phyloP scores from a whole-genome alignment of 805 yeast species.

The Danielia reshetovae region DNA sequence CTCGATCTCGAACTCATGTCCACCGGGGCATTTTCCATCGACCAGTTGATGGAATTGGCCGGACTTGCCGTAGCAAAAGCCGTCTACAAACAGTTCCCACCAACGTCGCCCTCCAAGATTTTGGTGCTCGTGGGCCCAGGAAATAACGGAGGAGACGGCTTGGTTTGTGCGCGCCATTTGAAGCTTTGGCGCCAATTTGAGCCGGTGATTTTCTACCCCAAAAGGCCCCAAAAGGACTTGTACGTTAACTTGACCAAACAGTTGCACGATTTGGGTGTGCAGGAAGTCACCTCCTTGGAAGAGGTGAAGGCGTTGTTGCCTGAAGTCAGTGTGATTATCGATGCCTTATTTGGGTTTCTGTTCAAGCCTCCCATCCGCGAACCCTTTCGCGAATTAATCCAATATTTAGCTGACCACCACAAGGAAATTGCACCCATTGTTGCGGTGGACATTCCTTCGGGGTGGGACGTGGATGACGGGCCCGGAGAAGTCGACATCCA shows the following conservation, averaged over 20 bases:
- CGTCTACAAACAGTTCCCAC: slow-evolving; percentile 65
- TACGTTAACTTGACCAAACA: slow-evolving; percentile 64
- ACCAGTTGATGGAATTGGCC: slow-evolving; percentile 93
- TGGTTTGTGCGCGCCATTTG: slow-evolving; percentile 92
- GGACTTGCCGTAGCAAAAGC: slow-evolving; percentile 94
- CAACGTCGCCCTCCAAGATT: slow-evolving; percentile 34
- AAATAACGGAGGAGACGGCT: slow-evolving; percentile 94
- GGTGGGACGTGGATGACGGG: slow-evolving; percentile 95
- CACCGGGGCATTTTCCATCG: slow-evolving; percentile 72
- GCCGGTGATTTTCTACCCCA: slow-evolving; percentile 81
- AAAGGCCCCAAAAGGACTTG: slow-evolving; percentile 49
- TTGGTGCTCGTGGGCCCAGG: slow-evolving; percentile 91
- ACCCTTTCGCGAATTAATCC: slow-evolving; percentile 56
- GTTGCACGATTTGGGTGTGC: slow-evolving; percentile 58
- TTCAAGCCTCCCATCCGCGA: slow-evolving; percentile 83
- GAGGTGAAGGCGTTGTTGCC: slow-evolving; percentile 19
- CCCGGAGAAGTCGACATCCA: slow-evolving; percentile 38
- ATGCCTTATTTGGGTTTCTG: slow-evolving; percentile 89
- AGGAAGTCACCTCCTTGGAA: slow-evolving; percentile 44
- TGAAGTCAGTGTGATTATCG: slow-evolving; percentile 48
- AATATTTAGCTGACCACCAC: slow-evolving; percentile 26
- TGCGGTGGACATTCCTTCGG: slow-evolving; percentile 89
- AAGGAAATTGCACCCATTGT: slow-evolving; percentile 57
- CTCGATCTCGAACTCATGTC: slow-evolving; percentile 89
- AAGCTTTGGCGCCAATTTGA: slow-evolving; percentile 67